Conservation (phyloP, 345 rosid species). For the Ceriops zippeliana region DNA sequence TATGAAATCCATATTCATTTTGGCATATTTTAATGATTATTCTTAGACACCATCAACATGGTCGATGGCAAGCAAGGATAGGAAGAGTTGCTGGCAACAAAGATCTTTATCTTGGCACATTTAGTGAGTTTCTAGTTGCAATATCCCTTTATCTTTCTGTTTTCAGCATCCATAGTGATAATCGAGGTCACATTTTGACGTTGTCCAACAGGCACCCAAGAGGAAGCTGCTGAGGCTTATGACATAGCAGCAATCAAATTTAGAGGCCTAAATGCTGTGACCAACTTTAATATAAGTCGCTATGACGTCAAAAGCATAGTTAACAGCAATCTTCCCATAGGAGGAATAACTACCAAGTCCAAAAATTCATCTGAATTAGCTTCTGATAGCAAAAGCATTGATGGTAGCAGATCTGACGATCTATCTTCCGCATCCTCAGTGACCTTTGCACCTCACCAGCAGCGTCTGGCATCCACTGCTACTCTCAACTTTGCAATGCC, state of each 20-base stretch:
- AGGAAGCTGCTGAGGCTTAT: slow-evolving; percentile 65
- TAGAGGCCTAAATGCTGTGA: slow-evolving; percentile 84
- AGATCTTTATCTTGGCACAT: slow-evolving; percentile 96
- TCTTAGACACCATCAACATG: slow-evolving; percentile 93
- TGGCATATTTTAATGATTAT: not conserved
- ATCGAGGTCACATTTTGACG: not conserved
- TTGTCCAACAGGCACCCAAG: slow-evolving; percentile 64
- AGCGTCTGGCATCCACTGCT: slow-evolving; percentile 16
- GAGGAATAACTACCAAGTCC: slow-evolving; percentile 50
- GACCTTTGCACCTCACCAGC: slow-evolving; percentile 34
- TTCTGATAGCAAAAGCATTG: slow-evolving; percentile 42
- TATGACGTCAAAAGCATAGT: slow-evolving; percentile 86
- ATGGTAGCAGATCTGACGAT: slow-evolving; percentile 38
- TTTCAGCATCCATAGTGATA: not conserved
- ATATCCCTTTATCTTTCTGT: not conserved
- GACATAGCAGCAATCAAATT: slow-evolving; percentile 90
- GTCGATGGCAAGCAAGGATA: slow-evolving; percentile 96
- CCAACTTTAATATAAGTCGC: slow-evolving; percentile 89
- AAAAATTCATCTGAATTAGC: slow-evolving; percentile 43
- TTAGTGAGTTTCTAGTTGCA: slow-evolving; percentile 45
- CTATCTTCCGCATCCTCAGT: slow-evolving; percentile 49
- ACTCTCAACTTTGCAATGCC: slow-evolving; percentile 40
- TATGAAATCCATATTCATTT: not conserved
- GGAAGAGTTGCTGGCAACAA: slow-evolving; percentile 98
- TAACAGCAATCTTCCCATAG: slow-evolving; percentile 73